A percentile compares a stretch with the other conserved stretches of the same genome.
Conservation (phyloP, 768 basidiomycete genomes). For the Amanita rubescens region DNA sequence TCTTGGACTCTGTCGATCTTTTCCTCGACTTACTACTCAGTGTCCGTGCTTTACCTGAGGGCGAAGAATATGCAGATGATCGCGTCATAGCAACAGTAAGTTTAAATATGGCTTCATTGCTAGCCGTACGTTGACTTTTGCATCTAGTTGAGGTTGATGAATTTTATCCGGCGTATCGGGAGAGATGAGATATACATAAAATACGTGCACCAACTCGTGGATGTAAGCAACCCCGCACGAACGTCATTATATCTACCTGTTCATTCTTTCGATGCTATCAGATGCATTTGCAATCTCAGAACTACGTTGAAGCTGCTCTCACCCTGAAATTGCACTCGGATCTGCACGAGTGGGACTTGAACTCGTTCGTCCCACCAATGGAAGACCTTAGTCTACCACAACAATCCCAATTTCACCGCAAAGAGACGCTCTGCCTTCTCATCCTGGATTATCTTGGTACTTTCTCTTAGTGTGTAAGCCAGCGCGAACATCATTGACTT, state of each 20-base stretch:
- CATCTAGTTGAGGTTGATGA: constrained; percentile 75
- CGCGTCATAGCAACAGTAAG: constrained; percentile 84
- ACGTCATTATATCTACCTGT: neutral
- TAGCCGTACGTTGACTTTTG: constrained; percentile 9
- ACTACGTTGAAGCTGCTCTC: constrained; percentile 88
- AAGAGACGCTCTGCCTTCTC: constrained; percentile 85
- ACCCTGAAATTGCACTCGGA: constrained; percentile 93
- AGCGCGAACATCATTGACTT: neutral
- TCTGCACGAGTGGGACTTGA: constrained; percentile 84
- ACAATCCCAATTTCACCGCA: constrained; percentile 90
- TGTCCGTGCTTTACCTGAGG: constrained; percentile 83
- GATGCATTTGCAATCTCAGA: constrained; percentile 86
- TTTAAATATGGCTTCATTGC: constrained; percentile 1
- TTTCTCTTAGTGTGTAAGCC: constrained; percentile 12
- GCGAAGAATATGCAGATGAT: constrained; percentile 92
- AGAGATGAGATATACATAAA: constrained; percentile 93
- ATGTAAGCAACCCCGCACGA: constrained; percentile 40
- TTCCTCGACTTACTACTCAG: constrained; percentile 89
- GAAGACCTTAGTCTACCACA: constrained; percentile 85
- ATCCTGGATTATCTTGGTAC: constrained; percentile 91
- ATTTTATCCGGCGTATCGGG: constrained; percentile 88
- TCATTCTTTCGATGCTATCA: constrained; percentile 22
- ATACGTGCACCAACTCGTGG: constrained; percentile 92
- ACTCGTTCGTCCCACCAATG: constrained; percentile 77
- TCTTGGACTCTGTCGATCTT: constrained; percentile 84